phyloP scores from a whole-genome alignment of 1,284 basidiomycete genomes.

The Cryptococcus wingfieldii region DNA sequence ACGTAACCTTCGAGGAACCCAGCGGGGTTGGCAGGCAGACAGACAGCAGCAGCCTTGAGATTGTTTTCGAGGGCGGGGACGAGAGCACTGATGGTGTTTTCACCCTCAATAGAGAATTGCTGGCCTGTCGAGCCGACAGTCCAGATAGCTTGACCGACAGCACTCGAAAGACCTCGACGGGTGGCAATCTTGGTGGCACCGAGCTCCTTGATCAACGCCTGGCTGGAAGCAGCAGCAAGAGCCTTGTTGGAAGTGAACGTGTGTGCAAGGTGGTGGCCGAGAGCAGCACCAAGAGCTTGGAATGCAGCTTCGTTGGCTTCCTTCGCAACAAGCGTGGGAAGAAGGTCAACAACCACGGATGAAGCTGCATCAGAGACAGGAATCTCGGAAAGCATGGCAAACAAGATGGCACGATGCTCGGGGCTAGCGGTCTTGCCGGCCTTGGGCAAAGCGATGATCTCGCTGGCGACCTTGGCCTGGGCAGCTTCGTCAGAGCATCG shows the following conservation, averaged over 20 bases:
- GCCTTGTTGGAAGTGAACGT: conserved; percentile 53
- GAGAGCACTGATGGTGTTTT: conserved; percentile 55
- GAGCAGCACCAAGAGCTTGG: conserved; percentile 55
- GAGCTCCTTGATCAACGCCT: conserved; percentile 66
- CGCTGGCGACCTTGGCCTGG: conserved; percentile 54
- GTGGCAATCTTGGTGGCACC: conserved; percentile 56
- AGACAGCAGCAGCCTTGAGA: conserved; percentile 55
- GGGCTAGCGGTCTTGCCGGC: conserved; percentile 76
- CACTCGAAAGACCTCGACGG: conserved; percentile 55
- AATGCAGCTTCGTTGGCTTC: conserved; percentile 67
- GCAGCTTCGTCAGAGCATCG: conserved; percentile 42
- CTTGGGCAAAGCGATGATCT: conserved; percentile 68
- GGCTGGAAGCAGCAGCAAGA: conserved; percentile 52
- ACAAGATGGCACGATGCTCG: conserved; percentile 78
- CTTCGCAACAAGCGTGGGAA: conserved; percentile 65
- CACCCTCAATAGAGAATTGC: conserved; percentile 47
- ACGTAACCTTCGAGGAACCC: conserved; percentile 81
- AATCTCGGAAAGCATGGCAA: conserved; percentile 65
- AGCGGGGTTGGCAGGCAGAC: conserved; percentile 59
- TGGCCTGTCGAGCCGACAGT: conserved; percentile 39
- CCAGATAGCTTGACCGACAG: conserved; percentile 57
- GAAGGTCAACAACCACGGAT: conserved; percentile 54
- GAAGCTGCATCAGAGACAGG: conserved; percentile 57
- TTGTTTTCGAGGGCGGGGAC: conserved; percentile 62
- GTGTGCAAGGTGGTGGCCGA: conserved; percentile 60